Percentiles rank a stretch among this genome's conserved stretches.
phyloP scores from a whole-genome alignment of 1,284 basidiomycete species.

The Fomitiporia mediterranea region DNA sequence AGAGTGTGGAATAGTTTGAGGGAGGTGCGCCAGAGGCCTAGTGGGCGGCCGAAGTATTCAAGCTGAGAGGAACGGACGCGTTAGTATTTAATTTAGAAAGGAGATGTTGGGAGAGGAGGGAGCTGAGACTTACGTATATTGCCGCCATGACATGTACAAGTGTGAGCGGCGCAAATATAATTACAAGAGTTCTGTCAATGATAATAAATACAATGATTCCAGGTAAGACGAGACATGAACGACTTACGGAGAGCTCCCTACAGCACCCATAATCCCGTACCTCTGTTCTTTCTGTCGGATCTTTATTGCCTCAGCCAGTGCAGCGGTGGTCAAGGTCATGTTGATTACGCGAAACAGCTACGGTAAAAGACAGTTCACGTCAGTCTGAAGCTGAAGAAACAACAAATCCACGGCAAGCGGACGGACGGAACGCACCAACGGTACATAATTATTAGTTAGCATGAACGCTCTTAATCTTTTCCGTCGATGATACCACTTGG shows the following conservation, averaged over 20 bases:
- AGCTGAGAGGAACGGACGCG: conserved; percentile 48
- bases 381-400: conserved; percentile 14
- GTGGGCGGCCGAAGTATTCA: conserved; percentile 87
- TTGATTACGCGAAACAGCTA: conserved; percentile 84
- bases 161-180: conserved; percentile 83
- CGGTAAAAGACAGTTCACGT: conserved; percentile 24
- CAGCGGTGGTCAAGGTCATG: conserved; percentile 74
- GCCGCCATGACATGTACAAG: conserved; percentile 82
- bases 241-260: conserved; percentile 81
- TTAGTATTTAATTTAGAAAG: neutral
- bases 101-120: neutral
- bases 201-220: conserved; percentile 8
- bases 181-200: conserved; percentile 69
- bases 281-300: conserved; percentile 59
- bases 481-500: conserved; percentile 40
- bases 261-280: conserved; percentile 54
- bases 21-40: conserved; percentile 86
- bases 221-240: conserved; percentile 6
- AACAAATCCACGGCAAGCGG: neutral
- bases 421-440: conserved; percentile 48
- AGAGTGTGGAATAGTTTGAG: conserved; percentile 77
- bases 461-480: conserved; percentile 61
- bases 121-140: conserved; percentile 53
- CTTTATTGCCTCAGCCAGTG: conserved; percentile 75
- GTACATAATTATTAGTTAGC: conserved; percentile 68